A percentile compares a stretch with the other conserved stretches of the same genome.
phyloP scores from a whole-genome alignment of 1,284 basidiomycete genomes.

The Waitea zeae region DNA sequence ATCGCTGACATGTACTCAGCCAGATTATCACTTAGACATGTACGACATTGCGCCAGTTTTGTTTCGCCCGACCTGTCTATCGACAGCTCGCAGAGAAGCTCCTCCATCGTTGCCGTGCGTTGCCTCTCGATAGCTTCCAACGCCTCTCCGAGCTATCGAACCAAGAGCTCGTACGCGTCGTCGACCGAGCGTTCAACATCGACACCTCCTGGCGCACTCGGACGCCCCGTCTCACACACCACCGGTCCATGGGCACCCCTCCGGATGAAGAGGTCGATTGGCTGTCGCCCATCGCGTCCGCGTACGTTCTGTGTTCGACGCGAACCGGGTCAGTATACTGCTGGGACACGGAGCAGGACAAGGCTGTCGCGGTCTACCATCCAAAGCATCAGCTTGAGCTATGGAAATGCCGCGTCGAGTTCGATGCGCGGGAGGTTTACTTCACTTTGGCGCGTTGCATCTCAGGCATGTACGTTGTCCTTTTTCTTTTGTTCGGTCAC shows the following conservation, averaged over 20 bases:
- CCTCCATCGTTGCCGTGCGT: constrained; percentile 41
- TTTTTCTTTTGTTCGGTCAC: background rate
- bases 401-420: constrained; percentile 63
- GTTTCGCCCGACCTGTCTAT: constrained; percentile 45
- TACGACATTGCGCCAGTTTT: constrained; percentile 36
- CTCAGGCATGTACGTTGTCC: constrained; percentile 25
- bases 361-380: constrained; percentile 46
- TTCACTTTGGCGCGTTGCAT: constrained; percentile 57
- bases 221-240: constrained; percentile 27
- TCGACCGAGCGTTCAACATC: constrained; percentile 39
- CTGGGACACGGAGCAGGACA: constrained; percentile 48
- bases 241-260: constrained; percentile 6
- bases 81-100: constrained; percentile 41
- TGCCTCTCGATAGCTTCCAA: constrained; percentile 52
- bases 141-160: constrained; percentile 43
- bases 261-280: constrained; percentile 37
- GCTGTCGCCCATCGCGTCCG: constrained; percentile 57
- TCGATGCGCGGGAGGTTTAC: constrained; percentile 48
- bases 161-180: constrained; percentile 34
- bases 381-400: constrained; percentile 49
- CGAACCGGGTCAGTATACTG: constrained; percentile 60
- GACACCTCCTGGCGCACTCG: constrained; percentile 46
- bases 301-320: constrained; percentile 54
- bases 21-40: constrained; percentile 39
- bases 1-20: too few relatives aligned